A percentile compares a stretch with the other conserved stretches of the same genome.
Evolutionary conservation across 352 stramenopile species (phyloP).

Genomic region (Globisporangium polare): DNA sequence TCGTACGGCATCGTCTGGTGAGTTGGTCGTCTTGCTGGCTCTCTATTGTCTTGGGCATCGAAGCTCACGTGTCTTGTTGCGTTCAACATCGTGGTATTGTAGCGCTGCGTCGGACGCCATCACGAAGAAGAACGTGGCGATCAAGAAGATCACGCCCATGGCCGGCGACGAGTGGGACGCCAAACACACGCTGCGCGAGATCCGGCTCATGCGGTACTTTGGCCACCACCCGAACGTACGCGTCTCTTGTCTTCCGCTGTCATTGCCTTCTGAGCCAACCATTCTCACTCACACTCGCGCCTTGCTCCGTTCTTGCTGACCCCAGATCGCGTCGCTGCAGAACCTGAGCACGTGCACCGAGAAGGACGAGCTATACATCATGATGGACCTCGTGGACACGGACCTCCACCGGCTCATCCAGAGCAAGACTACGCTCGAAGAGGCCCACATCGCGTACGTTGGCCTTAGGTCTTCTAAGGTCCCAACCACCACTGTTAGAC

Average conservation of each 20-base stretch:
- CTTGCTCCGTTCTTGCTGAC: neutral
- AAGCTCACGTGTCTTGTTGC: slow-evolving; percentile 2
- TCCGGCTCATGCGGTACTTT: slow-evolving; percentile 90
- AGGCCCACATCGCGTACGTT: slow-evolving; percentile 63
- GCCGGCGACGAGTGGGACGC: slow-evolving; percentile 85
- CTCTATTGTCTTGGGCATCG: neutral
- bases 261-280: neutral
- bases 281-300: no score
- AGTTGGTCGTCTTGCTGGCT: slow-evolving; percentile 4
- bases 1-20: slow-evolving; percentile 92
- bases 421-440: slow-evolving; percentile 83
- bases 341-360: slow-evolving; percentile 81
- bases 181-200: slow-evolving; percentile 90
- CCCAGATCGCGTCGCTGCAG: slow-evolving; percentile 67
- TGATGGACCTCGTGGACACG: slow-evolving; percentile 94
- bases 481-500: neutral
- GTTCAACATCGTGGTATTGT: slow-evolving; percentile 15
- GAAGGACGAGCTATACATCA: slow-evolving; percentile 94
- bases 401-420: slow-evolving; percentile 90
- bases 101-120: slow-evolving; percentile 70
- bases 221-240: slow-evolving; percentile 85
- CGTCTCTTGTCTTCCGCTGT: neutral
- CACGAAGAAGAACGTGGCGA: slow-evolving; percentile 80
- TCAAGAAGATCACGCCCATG: slow-evolving; percentile 94
- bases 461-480: neutral